phyloP scores from a whole-genome alignment of 1,139 yeast genomes.

The Yamadazyma sp. region DNA sequence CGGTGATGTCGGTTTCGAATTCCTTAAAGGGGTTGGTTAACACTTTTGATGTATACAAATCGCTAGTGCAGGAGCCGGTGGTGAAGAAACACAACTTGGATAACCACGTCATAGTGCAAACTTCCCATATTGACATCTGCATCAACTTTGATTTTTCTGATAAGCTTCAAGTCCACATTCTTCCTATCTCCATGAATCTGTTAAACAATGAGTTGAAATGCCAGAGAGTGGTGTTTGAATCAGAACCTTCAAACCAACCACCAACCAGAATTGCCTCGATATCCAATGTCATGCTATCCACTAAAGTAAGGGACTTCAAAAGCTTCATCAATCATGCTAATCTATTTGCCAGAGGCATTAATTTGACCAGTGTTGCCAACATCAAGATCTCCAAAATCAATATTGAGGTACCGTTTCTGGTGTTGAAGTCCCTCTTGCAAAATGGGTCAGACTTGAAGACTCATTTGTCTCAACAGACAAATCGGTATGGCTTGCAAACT shows the following conservation, averaged over 20 bases:
- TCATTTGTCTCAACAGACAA: slow-evolving; percentile 1
- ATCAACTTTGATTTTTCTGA: slow-evolving; percentile 11
- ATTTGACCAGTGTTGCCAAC: slow-evolving; percentile 19
- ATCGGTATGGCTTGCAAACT: slow-evolving; percentile 3
- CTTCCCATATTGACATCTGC: slow-evolving; percentile 24
- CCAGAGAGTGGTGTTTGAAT: slow-evolving; percentile 26
- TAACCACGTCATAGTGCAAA: slow-evolving; percentile 30
- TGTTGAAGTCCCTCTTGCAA: slow-evolving; percentile 10
- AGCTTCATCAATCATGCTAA: slow-evolving; percentile 21
- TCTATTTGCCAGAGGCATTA: slow-evolving; percentile 21
- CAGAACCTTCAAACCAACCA: neutral
- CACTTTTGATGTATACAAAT: slow-evolving; percentile 12
- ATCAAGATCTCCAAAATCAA: slow-evolving; percentile 21
- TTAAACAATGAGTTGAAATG: slow-evolving; percentile 28
- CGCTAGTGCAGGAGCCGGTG: slow-evolving; percentile 1
- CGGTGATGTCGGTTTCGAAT: slow-evolving; percentile 17
- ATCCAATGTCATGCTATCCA: slow-evolving; percentile 19
- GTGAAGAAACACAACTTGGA: slow-evolving; percentile 6
- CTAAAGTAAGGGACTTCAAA: slow-evolving; percentile 25
- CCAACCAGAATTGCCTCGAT: slow-evolving; percentile 21
- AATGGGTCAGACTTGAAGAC: slow-evolving; percentile 7
- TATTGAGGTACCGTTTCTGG: slow-evolving; percentile 15
- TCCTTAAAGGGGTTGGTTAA: slow-evolving; percentile 10
- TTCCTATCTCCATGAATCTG: slow-evolving; percentile 41
- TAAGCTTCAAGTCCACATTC: slow-evolving; percentile 21